Evolutionary conservation across 371 early-diverging fungal species (phyloP), one percentile per base, ranked within the genome.

Genomic region (Syncephalastrum sp.): DNA sequence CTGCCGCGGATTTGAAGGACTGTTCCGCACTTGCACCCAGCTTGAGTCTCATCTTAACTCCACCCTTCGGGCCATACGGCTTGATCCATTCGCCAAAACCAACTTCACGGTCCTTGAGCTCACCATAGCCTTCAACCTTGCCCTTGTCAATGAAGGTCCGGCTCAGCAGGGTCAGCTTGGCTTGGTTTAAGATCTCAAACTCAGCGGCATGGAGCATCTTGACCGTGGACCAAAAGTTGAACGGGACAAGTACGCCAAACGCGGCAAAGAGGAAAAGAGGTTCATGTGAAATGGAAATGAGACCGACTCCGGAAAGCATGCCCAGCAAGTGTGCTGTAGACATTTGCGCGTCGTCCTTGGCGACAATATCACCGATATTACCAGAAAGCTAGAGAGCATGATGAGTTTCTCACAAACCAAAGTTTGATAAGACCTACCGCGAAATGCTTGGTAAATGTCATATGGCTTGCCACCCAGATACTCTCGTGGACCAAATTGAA

Each of bases 311-410:
- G 1, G 74, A 66, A n/a, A 84, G 27, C 75, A 86, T 77, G 19
- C 90, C 90, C 38, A 81, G 27, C 25, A 89, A 63, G 70, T 89
- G 87, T 0, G 88, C 87, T 10, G 86, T 79, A 1, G 85, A 82
- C 82, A 86, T 84, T 68, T 89, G 90, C 38, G 84, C 78, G 54
- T 89, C 90, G 61, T 87, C 87, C 48, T 88, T 89, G 29, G 87
- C 87, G 3, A 86, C 85, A 50, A 89, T 77, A 63, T 87, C 87
- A 42, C 87, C 87, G 53, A 87, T 84, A 64, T 86, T 89, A 16
- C 79, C 80, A 51, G 64, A 76, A 13, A 72, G 75, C 79, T 81
- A 47, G n/a, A 53, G 17, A 42, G n/a, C 27, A 55, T 10, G 38
- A 12, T 33, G 38, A 33, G 38, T 2, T 33, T 33, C 38, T 10